Evolutionary conservation across 1,284 basidiomycete genomes (phyloP).

Genomic region (Coniferiporia weirii): DNA sequence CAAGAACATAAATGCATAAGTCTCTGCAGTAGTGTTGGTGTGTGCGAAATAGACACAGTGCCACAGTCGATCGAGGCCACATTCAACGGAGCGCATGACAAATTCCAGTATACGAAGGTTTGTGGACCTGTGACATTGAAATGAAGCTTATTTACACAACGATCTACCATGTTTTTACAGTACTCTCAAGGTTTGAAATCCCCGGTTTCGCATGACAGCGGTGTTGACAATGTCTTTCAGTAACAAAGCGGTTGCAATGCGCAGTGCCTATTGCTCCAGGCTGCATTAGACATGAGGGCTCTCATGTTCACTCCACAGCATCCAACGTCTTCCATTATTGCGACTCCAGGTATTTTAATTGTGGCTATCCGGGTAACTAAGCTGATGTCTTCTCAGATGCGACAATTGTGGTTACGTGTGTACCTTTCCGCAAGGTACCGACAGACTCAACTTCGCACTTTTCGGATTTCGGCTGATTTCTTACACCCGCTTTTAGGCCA

Average conservation of each 20-base stretch:
- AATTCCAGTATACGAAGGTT: conserved; percentile 47
- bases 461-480: background rate
- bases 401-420: conserved; percentile 54
- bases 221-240: conserved; percentile 20
- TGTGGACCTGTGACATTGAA: background rate
- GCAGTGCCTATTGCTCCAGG: conserved; percentile 42
- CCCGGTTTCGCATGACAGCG: background rate
- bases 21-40: conserved; percentile 40
- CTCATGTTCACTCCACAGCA: conserved; percentile 44
- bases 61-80: conserved; percentile 55
- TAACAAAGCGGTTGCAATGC: conserved; percentile 44
- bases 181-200: conserved; percentile 6
- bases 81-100: conserved; percentile 42
- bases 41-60: conserved; percentile 52
- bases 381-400: conserved; percentile 34
- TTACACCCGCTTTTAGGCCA: conserved; percentile 39
- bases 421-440: conserved; percentile 46
- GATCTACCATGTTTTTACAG: conserved; percentile 25
- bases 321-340: conserved; percentile 44
- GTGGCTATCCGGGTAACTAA: background rate
- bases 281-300: conserved; percentile 36
- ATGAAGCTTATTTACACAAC: background rate
- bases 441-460: background rate
- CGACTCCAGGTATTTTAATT: conserved; percentile 34
- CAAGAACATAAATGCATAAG: conserved; percentile 45